phyloP scores from a whole-genome alignment of 257 asterid species.

The Galeopsis tetrahit region DNA sequence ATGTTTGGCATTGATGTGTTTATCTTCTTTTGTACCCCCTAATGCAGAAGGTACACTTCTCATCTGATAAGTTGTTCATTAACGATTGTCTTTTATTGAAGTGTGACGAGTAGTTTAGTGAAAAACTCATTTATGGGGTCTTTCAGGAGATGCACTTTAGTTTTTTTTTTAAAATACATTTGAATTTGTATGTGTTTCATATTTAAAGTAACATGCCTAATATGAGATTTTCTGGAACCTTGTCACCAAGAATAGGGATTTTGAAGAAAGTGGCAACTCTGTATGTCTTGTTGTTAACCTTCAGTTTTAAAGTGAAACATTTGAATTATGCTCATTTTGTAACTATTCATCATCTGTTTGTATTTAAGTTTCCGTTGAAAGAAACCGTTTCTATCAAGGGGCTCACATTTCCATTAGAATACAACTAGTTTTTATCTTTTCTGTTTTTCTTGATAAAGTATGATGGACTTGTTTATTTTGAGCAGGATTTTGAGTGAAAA shows the following conservation, averaged over 20 bases:
- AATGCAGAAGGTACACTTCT: slow-evolving; percentile 56
- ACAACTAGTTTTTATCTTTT: background rate
- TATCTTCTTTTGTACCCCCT: slow-evolving; percentile 48
- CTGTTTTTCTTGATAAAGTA: background rate
- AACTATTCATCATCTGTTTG: background rate
- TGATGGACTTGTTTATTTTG: background rate
- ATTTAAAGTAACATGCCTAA: slow-evolving; percentile 39
- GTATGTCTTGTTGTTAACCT: slow-evolving; percentile 55
- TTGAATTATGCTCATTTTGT: slow-evolving; percentile 25
- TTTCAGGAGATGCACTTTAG: slow-evolving; percentile 11
- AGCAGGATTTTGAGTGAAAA: too few relatives aligned
- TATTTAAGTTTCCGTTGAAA: background rate
- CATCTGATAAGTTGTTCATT: background rate
- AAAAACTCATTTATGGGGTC: background rate
- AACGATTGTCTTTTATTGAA: background rate
- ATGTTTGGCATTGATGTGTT: slow-evolving; percentile 33
- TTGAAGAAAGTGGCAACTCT: slow-evolving; percentile 62
- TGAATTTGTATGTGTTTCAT: background rate
- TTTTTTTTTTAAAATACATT: background rate
- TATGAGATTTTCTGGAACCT: slow-evolving; percentile 80
- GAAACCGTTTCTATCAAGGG: background rate
- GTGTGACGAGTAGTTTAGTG: background rate
- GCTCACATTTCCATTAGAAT: background rate
- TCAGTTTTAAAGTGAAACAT: slow-evolving; percentile 22
- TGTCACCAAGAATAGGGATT: slow-evolving; percentile 73